These are phyloP conservation scores for Aspergillus sp. DNA, from an alignment of 2,329 filamentous ascomycete genomes.

Conservation along the genomic window DNA sequence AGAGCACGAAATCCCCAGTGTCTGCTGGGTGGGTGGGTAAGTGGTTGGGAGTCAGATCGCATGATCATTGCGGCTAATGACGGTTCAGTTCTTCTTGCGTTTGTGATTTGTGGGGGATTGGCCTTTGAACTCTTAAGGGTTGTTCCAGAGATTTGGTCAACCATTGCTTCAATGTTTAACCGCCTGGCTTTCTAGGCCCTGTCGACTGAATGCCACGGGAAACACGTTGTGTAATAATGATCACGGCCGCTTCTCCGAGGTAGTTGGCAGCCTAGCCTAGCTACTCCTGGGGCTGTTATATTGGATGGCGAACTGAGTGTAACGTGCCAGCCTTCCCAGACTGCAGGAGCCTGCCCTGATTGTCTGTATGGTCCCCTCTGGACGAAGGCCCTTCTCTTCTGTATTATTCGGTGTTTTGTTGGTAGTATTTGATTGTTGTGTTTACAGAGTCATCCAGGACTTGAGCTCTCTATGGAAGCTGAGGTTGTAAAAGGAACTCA, in stretches of 20 bases:
- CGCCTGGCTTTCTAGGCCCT: neutral
- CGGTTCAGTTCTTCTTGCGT: slow-evolving; percentile 57
- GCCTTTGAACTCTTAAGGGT: neutral
- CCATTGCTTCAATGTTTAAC: neutral
- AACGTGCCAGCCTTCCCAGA: too few relatives aligned
- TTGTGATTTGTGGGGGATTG: slow-evolving; percentile 62
- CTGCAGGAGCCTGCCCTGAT: too few relatives aligned
- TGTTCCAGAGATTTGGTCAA: neutral
- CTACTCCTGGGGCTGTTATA: too few relatives aligned
- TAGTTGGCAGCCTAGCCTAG: too few relatives aligned
- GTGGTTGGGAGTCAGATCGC: slow-evolving; percentile 27
- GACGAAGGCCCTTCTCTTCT: too few relatives aligned
- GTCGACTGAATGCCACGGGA: neutral
- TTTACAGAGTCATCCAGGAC: neutral
- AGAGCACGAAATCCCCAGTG: slow-evolving; percentile 55
- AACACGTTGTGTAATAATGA: neutral
- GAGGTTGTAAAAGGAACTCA: too few relatives aligned
- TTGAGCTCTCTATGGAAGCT: too few relatives aligned
- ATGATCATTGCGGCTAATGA: slow-evolving; percentile 14
- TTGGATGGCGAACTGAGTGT: too few relatives aligned
- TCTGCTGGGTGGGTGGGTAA: slow-evolving; percentile 60
- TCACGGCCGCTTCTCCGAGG: neutral
- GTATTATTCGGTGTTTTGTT: neutral
- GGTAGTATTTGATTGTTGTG: neutral
- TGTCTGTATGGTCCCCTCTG: too few relatives aligned